phyloP scores from a whole-genome alignment of 768 basidiomycete species.

The Pleurotus sapidus region DNA sequence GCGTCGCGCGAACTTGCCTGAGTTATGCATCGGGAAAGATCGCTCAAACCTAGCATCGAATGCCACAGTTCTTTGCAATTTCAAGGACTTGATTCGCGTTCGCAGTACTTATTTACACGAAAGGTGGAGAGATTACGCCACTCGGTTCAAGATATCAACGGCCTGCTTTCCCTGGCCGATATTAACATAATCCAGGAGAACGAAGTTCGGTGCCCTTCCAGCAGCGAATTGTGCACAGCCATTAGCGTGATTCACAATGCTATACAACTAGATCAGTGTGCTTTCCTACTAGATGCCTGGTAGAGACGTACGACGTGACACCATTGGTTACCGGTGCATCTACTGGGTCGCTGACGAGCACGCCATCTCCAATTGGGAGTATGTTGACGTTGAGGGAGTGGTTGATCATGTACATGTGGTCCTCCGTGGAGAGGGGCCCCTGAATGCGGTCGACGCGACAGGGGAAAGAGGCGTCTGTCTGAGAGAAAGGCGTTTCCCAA shows the following conservation, averaged over 20 bases:
- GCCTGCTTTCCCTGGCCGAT: slow-evolving; percentile 42
- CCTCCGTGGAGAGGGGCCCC: slow-evolving; percentile 43
- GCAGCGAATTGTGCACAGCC: slow-evolving; percentile 41
- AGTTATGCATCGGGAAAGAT: too few relatives aligned
- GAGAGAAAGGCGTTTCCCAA: slow-evolving; percentile 57
- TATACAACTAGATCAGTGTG: slow-evolving; percentile 8
- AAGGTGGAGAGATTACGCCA: slow-evolving; percentile 20
- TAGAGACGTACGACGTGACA: slow-evolving; percentile 30
- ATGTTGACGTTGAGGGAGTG: slow-evolving; percentile 51
- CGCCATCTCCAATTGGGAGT: slow-evolving; percentile 29
- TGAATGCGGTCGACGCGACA: slow-evolving; percentile 50
- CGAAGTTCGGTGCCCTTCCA: slow-evolving; percentile 46
- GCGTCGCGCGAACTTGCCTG: too few relatives aligned
- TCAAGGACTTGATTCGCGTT: too few relatives aligned
- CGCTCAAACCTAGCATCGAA: too few relatives aligned
- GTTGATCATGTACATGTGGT: slow-evolving; percentile 60
- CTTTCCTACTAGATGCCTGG: too few relatives aligned
- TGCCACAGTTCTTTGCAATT: too few relatives aligned
- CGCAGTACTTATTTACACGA: too few relatives aligned
- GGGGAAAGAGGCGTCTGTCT: slow-evolving; percentile 47
- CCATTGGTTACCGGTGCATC: slow-evolving; percentile 37
- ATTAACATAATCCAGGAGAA: slow-evolving; percentile 53
- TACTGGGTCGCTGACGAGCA: slow-evolving; percentile 35
- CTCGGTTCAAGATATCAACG: slow-evolving; percentile 42
- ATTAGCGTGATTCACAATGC: slow-evolving; percentile 38